Conservation (phyloP, 2,329 filamentous ascomycete species). For the Colletotrichum lupini region DNA sequence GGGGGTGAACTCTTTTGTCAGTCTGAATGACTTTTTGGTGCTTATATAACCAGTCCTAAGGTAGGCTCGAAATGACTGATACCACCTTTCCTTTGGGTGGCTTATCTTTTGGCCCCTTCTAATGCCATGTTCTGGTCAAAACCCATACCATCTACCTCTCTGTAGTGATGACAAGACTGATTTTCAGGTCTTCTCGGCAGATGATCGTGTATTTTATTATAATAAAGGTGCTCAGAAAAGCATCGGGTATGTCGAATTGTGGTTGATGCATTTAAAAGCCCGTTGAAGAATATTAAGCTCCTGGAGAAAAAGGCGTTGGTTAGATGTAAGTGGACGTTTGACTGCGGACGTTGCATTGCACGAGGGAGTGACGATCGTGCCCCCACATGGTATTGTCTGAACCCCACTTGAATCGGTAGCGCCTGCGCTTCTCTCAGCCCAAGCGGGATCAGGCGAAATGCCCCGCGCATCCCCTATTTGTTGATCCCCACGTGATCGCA, state of each 20-base stretch:
- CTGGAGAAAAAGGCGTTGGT: not conserved
- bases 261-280: not conserved
- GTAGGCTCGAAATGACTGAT: too few relatives aligned
- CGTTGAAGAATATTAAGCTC: not conserved
- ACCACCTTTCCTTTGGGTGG: too few relatives aligned
- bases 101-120: too few relatives aligned
- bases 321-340: not conserved
- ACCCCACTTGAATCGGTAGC: not conserved
- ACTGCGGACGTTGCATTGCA: not conserved
- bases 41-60: too few relatives aligned
- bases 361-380: not conserved
- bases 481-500: conserved; percentile 24
- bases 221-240: too few relatives aligned
- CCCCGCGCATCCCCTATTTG: conserved; percentile 23
- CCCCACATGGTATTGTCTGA: not conserved
- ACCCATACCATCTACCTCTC: too few relatives aligned
- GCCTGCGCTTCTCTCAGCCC: not conserved
- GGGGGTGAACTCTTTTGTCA: too few relatives aligned
- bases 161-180: too few relatives aligned
- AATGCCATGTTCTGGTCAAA: too few relatives aligned
- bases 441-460: not conserved
- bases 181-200: too few relatives aligned
- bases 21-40: too few relatives aligned
- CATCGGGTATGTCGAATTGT: not conserved
- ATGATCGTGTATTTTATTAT: too few relatives aligned